Base-by-base conservation (phyloP, 768 basidiomycete species). In the Leucosporidium creatinivorum region DNA sequence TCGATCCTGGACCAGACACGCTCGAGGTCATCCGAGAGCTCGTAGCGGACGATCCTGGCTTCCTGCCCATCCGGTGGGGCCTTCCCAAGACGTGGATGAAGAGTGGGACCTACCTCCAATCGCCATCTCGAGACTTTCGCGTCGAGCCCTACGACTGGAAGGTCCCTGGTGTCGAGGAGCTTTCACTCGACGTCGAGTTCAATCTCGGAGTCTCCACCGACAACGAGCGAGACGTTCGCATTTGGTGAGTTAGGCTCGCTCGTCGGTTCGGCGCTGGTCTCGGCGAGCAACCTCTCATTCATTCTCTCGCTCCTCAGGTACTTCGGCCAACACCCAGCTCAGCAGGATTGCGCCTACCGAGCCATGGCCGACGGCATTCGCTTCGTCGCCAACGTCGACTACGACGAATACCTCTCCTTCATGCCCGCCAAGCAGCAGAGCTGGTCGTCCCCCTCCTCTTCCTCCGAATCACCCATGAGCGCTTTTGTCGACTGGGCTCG, bases 331-430 rank as follows among this genome's bases (percentile, higher is more conserved):
- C 39, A 47, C 25, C 36, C 21, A 19, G 58, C 58, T 21, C 58
- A 58, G 12, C 39, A 44, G 7, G 58, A 58, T 18, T 58, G 36
- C 58, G 21, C 36, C n/a, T 58, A n/a, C 58, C 58, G 58, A 17
- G 58, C 58, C n/a, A 58, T 39, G 58, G 39, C 31, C 39, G 58
- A 36, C 31, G 36, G 36, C 15, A 28, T 12, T 17, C 58, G 58
- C 21, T 58, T 36, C 36, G n/a, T 25, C 36, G 58, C 58, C 21
- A 39, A 15, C 10, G 39, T 58, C 39, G 58, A 58, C 58, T 47
- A 15, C 23, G 58, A 58, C 58, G 58, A 58, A 39, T 58, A 26
- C n/a, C 44, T 58, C 39, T n/a, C 44, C 39, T 39, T 58, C 31
- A 23, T 23, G 21, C 58, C 58, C 19, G n/a, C 58, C 23, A 44